These are phyloP conservation scores for Dictyophora rubrovolvata DNA, from an alignment of 768 basidiomycete species.

Conservation along the genomic window DNA sequence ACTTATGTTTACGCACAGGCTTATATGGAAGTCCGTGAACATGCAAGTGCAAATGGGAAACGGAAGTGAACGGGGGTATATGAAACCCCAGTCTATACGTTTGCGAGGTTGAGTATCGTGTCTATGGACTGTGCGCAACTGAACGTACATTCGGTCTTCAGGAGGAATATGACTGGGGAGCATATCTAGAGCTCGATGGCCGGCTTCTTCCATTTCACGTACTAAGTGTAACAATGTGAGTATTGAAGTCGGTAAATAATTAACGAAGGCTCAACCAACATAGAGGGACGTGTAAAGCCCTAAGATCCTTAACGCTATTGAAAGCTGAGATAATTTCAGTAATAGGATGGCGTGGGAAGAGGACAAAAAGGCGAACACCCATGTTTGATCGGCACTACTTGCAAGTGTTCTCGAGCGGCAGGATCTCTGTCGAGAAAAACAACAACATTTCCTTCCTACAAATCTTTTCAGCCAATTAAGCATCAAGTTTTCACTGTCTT, in stretches of 20 bases:
- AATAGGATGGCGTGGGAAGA: constrained; percentile 4
- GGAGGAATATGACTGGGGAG: constrained; percentile 27
- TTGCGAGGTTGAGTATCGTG: background rate
- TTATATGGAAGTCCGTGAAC: constrained; percentile 60
- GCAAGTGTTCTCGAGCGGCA: constrained; percentile 25
- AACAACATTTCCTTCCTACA: constrained; percentile 21
- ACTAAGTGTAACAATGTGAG: constrained; percentile 22
- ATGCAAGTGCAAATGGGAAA: constrained; percentile 68
- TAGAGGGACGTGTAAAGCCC: constrained; percentile 33
- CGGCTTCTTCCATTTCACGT: constrained; percentile 38
- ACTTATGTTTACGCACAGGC: constrained; percentile 34
- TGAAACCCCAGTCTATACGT: constrained; percentile 63
- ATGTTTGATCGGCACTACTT: constrained; percentile 27
- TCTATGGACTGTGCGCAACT: background rate
- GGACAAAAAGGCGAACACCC: constrained; percentile 20
- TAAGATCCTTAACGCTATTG: constrained; percentile 50
- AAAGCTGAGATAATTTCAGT: background rate
- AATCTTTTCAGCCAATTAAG: background rate
- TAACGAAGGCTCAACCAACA: constrained; percentile 27
- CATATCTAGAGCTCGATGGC: constrained; percentile 40
- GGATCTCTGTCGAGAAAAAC: constrained; percentile 29
- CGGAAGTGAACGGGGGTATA: constrained; percentile 67
- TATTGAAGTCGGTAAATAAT: constrained; percentile 17
- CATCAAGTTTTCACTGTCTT: background rate
- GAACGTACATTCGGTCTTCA: constrained; percentile 35